Conservation (phyloP, 805 yeast genomes). For the Myxozyma geophila region DNA sequence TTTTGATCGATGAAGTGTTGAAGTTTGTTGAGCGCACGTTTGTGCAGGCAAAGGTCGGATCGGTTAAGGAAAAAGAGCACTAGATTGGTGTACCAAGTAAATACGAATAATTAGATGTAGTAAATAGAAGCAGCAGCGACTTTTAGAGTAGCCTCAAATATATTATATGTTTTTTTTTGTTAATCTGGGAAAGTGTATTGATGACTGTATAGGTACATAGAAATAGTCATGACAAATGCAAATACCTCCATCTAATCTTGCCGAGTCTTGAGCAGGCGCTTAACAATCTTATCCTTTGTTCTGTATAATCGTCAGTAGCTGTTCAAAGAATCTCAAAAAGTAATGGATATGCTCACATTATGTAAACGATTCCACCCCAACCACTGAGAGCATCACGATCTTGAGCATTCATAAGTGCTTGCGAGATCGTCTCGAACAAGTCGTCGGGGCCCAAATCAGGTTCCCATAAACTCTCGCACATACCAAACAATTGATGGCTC, state of each 20-base stretch:
- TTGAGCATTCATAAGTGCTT: conserved; percentile 89
- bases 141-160: too few species aligned
- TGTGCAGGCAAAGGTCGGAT: conserved; percentile 16
- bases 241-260: conserved; percentile 66
- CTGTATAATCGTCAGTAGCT: conserved; percentile 2
- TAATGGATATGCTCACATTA: conserved; percentile 50
- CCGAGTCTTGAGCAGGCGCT: conserved; percentile 87
- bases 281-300: conserved; percentile 87
- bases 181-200: too few species aligned
- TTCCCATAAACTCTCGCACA: conserved; percentile 97
- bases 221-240: not conserved
- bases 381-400: conserved; percentile 98
- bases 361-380: conserved; percentile 96
- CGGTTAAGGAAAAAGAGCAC: conserved; percentile 15
- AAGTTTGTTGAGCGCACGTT: conserved; percentile 45
- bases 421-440: conserved; percentile 92
- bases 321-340: not conserved
- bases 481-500: conserved; percentile 93
- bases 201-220: not conserved
- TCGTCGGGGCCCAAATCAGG: conserved; percentile 94
- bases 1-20: conserved; percentile 48
- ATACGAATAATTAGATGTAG: not conserved
- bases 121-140: not conserved
- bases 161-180: not conserved
- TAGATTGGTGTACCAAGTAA: not conserved